phyloP scores from a whole-genome alignment of 2,329 filamentous ascomycete species.

The Sclerotinia spermophila region DNA sequence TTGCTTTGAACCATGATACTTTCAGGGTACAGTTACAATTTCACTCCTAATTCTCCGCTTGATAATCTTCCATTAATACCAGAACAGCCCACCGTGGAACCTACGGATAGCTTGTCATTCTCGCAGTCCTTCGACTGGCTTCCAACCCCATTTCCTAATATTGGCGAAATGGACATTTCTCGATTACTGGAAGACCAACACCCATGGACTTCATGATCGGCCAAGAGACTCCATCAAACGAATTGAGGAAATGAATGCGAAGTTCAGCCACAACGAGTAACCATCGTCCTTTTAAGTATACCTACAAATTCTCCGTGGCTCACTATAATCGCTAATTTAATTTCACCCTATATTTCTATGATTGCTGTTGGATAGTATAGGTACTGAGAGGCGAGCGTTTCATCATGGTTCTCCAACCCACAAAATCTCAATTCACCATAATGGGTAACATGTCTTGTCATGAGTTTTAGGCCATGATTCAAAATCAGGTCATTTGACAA shows the following conservation, averaged over 20 bases:
- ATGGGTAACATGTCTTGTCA: neutral
- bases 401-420: neutral
- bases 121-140: constrained; percentile 45
- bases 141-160: constrained; percentile 42
- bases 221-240: neutral
- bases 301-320: no score
- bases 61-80: constrained; percentile 25
- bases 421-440: neutral
- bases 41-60: constrained; percentile 21
- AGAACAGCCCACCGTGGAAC: constrained; percentile 24
- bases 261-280: neutral
- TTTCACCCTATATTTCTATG: neutral
- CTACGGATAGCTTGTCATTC: constrained; percentile 39
- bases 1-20: constrained; percentile 28
- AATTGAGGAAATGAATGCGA: neutral
- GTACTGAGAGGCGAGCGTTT: neutral
- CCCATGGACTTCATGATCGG: neutral
- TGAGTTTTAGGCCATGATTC: neutral
- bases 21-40: constrained; percentile 30
- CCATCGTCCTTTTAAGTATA: neutral
- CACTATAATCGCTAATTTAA: neutral
- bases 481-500: neutral
- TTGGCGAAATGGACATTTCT: constrained; percentile 60
- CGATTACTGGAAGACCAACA: constrained; percentile 40
- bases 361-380: neutral